A percentile compares a stretch with the other conserved stretches of the same genome.
Conservation (phyloP, 2,329 filamentous ascomycete species). For the Fusarium chuoi region DNA sequence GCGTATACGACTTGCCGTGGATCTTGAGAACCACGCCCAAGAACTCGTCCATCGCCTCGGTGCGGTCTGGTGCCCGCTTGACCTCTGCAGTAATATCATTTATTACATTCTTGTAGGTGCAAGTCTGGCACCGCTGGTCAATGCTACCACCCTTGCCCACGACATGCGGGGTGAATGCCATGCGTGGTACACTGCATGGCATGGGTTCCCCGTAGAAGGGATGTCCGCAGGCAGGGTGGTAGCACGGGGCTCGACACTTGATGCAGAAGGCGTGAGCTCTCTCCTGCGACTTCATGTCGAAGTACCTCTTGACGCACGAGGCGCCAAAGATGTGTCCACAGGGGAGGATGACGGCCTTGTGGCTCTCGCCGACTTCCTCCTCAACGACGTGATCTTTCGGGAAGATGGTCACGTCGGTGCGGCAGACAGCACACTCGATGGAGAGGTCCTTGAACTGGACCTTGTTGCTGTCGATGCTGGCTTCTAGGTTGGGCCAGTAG, state of each 20-base stretch:
- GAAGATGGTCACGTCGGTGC: not conserved
- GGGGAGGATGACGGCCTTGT: not conserved
- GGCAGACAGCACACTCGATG: not conserved
- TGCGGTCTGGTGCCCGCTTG: not conserved
- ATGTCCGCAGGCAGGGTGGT: not conserved
- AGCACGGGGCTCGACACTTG: not conserved
- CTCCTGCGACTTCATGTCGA: not conserved
- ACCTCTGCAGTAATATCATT: not conserved
- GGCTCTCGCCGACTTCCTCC: not conserved
- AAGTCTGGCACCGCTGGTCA: not conserved
- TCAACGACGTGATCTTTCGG: not conserved
- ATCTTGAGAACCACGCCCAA: too few relatives aligned
- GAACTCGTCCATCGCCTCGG: not conserved
- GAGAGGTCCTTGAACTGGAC: not conserved
- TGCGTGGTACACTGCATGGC: not conserved
- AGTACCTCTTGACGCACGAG: not conserved
- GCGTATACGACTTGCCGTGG: not conserved
- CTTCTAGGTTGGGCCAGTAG: not conserved
- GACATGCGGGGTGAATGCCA: not conserved
- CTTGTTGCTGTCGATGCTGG: not conserved
- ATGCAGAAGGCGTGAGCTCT: not conserved
- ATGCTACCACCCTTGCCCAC: not conserved
- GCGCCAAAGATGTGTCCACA: conserved; percentile 11
- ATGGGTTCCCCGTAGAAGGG: not conserved
- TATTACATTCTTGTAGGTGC: not conserved